Percentiles rank a stretch among this genome's conserved stretches.
Conservation (phyloP, 192 early-diverging fungal genomes). For the Coemansia sp. region DNA sequence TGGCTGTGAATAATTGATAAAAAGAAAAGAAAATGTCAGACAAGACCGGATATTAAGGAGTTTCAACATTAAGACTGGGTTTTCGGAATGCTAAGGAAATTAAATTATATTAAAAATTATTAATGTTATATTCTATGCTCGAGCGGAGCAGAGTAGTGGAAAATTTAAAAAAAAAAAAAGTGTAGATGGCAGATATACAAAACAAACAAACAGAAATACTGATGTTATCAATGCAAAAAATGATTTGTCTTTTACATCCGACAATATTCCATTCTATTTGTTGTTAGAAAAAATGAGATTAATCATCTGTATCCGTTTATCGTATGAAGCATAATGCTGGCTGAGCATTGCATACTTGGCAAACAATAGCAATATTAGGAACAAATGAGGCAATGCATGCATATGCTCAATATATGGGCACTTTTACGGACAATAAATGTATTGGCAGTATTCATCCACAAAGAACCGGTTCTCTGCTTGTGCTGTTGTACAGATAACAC, state of each 20-base stretch:
- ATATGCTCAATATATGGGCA: background rate
- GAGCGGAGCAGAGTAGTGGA: too few relatives aligned
- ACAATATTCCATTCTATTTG: background rate
- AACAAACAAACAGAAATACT: too few relatives aligned
- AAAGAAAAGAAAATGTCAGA: background rate
- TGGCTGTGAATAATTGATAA: background rate
- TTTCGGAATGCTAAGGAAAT: background rate
- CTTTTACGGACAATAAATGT: conserved; percentile 15
- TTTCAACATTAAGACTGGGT: background rate
- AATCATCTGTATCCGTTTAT: background rate
- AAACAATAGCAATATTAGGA: background rate
- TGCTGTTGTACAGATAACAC: background rate
- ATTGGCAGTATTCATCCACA: background rate
- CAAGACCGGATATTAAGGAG: background rate
- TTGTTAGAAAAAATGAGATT: background rate
- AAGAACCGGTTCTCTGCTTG: background rate
- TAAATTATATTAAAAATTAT: too few relatives aligned
- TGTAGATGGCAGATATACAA: too few relatives aligned
- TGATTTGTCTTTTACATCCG: too few relatives aligned
- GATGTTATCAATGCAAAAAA: too few relatives aligned
- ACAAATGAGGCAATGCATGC: background rate
- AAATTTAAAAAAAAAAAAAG: too few relatives aligned
- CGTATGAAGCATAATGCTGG: background rate
- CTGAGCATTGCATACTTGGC: background rate
- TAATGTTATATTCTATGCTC: too few relatives aligned